Percentiles rank a stretch among this genome's conserved stretches.
phyloP scores from a whole-genome alignment of 129 eudicot genomes.

The Artemisia annua region DNA sequence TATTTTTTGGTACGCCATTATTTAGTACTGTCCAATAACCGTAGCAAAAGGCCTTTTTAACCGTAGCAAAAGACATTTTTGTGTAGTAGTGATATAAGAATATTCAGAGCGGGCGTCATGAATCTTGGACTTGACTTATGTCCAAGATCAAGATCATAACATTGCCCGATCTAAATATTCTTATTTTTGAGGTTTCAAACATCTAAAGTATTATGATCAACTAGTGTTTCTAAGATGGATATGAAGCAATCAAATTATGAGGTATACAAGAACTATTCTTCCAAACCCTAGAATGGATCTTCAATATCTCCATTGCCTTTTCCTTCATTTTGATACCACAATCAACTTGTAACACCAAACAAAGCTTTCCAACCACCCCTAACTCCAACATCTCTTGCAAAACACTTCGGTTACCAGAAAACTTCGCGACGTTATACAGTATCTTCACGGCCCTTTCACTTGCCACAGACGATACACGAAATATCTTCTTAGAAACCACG shows the following conservation, averaged over 20 bases:
- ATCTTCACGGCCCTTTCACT: constrained; percentile 60
- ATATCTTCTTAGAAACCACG: constrained; percentile 66
- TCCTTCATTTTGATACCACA: constrained; percentile 63
- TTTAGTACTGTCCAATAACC: too few species aligned
- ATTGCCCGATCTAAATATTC: too few species aligned
- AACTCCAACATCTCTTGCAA: constrained; percentile 62
- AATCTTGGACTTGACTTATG: too few species aligned
- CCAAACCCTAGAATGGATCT: constrained; percentile 59
- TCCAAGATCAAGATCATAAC: too few species aligned
- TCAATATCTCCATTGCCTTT: constrained; percentile 58
- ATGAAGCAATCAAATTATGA: neutral
- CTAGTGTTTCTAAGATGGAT: too few species aligned
- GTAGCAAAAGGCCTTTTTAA: too few species aligned
- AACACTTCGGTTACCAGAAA: constrained; percentile 38
- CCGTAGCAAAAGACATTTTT: too few species aligned
- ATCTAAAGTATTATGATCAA: too few species aligned
- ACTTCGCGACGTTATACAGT: constrained; percentile 45
- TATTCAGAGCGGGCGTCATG: too few species aligned
- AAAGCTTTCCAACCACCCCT: constrained; percentile 59
- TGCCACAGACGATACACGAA: constrained; percentile 52
- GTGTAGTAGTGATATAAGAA: too few species aligned
- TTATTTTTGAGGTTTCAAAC: too few species aligned
- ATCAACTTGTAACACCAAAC: constrained; percentile 57
- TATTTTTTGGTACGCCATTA: too few species aligned
- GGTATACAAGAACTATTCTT: constrained; percentile 58